These are phyloP conservation scores for Fusarium newnesense DNA, from an alignment of 2,329 filamentous ascomycete genomes.

Conservation along the genomic window DNA sequence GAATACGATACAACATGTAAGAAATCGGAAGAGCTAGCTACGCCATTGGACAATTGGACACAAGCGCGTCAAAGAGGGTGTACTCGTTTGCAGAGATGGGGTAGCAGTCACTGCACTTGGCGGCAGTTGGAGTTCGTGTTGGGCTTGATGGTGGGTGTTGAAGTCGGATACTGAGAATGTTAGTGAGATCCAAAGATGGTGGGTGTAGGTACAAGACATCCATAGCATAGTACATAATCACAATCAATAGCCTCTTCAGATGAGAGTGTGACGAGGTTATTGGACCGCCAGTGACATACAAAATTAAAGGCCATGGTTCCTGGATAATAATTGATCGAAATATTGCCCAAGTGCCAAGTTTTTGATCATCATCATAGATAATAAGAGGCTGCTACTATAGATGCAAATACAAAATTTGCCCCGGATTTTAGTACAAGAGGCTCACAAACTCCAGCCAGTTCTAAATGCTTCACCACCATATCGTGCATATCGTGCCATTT, in stretches of 20 bases:
- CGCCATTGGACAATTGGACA: conserved; percentile 32
- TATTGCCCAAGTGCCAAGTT: conserved; percentile 25
- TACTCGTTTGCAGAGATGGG: conserved; percentile 11
- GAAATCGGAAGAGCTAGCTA: neutral
- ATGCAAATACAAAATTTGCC: neutral
- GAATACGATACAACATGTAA: conserved; percentile 21
- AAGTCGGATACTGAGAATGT: conserved; percentile 5
- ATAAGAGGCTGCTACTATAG: conserved; percentile 11
- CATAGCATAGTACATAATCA: neutral
- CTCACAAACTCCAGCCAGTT: neutral
- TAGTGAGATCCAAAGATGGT: neutral
- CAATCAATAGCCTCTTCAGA: neutral
- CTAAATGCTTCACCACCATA: neutral
- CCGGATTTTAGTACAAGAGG: conserved; percentile 9
- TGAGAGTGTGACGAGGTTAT: neutral
- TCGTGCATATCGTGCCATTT: conserved; percentile 28
- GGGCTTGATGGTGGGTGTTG: conserved; percentile 30
- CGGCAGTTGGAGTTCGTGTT: conserved; percentile 37
- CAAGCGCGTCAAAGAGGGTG: conserved; percentile 18
- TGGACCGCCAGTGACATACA: conserved; percentile 6
- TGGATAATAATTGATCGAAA: conserved; percentile 20
- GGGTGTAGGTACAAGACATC: neutral
- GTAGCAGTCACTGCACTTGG: conserved; percentile 21
- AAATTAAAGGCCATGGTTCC: conserved; percentile 8
- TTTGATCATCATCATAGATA: neutral